These are phyloP conservation scores for Arachnomyces sp. DNA, from an alignment of 2,329 filamentous ascomycete genomes.

Conservation along the genomic window DNA sequence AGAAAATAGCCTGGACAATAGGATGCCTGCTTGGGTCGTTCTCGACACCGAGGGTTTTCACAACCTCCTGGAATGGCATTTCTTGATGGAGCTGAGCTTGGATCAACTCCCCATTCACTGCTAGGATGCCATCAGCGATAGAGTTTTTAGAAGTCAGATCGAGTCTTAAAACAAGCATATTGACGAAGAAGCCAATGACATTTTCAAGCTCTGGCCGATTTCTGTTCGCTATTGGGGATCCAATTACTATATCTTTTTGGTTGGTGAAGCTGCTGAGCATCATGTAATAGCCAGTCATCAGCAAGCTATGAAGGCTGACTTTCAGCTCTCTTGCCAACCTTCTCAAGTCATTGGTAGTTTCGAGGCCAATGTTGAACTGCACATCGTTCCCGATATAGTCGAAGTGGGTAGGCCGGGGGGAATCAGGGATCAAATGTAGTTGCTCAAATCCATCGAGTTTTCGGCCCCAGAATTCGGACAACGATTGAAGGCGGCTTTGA, in stretches of 20 bases:
- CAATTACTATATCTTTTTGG: background rate
- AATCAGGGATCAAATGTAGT: background rate
- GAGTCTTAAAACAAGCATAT: slow-evolving; percentile 1
- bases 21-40: slow-evolving; percentile 1
- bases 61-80: slow-evolving; percentile 2
- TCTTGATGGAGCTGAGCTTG: slow-evolving; percentile 1
- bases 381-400: background rate
- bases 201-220: background rate
- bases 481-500: background rate
- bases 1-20: background rate
- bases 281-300: background rate
- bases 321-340: background rate
- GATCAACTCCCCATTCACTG: background rate
- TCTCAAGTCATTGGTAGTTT: background rate
- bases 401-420: background rate
- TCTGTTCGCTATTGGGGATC: background rate
- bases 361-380: background rate
- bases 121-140: background rate
- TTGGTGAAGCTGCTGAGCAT: background rate
- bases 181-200: slow-evolving; percentile 8
- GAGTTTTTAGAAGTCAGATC: background rate
- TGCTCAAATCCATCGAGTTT: slow-evolving; percentile 1
- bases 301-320: background rate
- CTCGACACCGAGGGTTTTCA: background rate
- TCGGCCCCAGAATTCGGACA: background rate